phyloP scores from a whole-genome alignment of 805 yeast species.

The Barnettozyma salicaria region DNA sequence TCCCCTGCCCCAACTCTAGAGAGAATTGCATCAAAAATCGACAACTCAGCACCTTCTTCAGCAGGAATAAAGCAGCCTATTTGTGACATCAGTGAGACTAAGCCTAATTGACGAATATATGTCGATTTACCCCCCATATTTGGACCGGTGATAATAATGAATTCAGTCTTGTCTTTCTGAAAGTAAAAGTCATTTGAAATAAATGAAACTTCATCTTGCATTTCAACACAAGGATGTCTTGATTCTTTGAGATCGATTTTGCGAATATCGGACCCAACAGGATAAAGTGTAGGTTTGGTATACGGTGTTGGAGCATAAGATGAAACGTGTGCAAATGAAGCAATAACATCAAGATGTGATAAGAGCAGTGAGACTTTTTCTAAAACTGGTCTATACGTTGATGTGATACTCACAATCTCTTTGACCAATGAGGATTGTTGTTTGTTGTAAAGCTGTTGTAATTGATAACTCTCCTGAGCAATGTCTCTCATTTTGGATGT shows the following conservation, averaged over 20 bases:
- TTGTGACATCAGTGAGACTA: constrained; percentile 80
- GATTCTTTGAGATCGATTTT: constrained; percentile 59
- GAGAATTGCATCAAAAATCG: constrained; percentile 83
- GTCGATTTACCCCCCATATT: constrained; percentile 98
- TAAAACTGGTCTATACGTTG: constrained; percentile 76
- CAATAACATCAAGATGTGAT: constrained; percentile 76
- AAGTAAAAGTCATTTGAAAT: constrained; percentile 85
- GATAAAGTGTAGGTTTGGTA: constrained; percentile 64
- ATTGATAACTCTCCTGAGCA: constrained; percentile 50
- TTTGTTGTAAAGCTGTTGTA: constrained; percentile 60
- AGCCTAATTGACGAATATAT: constrained; percentile 84
- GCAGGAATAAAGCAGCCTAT: constrained; percentile 81
- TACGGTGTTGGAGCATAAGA: constrained; percentile 81
- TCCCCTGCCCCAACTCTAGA: constrained; percentile 99
- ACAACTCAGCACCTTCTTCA: constrained; percentile 59
- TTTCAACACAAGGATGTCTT: constrained; percentile 92
- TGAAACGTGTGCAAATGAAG: constrained; percentile 78
- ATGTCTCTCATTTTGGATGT: constrained; percentile 57
- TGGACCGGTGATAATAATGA: constrained; percentile 88
- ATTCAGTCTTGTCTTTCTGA: constrained; percentile 51
- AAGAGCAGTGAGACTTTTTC: constrained; percentile 58
- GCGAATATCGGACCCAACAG: constrained; percentile 41
- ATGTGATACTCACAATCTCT: constrained; percentile 75
- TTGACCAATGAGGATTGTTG: constrained; percentile 75
- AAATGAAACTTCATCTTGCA: constrained; percentile 83